Evolutionary conservation across 2,329 filamentous ascomycete genomes (phyloP), one percentile per base, ranked within the genome.

Genomic region (Talaromyces sp.): DNA sequence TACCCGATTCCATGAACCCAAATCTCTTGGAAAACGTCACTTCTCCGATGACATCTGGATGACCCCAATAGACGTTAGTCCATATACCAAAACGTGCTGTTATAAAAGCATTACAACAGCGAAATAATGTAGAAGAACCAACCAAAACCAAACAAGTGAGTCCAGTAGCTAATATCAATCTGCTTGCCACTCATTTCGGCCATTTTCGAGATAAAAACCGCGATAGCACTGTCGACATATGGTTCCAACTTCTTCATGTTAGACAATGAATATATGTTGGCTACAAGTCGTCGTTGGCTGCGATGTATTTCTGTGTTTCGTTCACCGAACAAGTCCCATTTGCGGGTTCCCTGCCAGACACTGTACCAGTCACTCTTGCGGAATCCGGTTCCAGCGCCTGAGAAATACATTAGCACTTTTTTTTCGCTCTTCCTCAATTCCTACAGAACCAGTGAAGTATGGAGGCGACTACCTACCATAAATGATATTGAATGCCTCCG

Each of bases 361-460:
- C 61, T 64, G 61, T 81, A 80, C 71, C 73, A 80, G 4, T 69
- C 62, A 2, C 69, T 72, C 61, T 81, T 81, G 4, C 70, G 62
- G 55, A 77, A 80, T 5, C 72, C 73, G 26, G 73, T 72, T 1
- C 77, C 77, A 9, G 77, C 71, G 21, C 68, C 68, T 52, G 49
- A 19, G 7, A 10, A 46, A n/a, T 8, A 19, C 14, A 29, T 52
- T 29, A 52, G 49, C 17, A 24, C 11, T 2, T 27, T n/a, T 14
- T 19, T 5, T 10, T n/a, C 5, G n/a, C 43, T 6, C 5, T 24
- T 11, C 19, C 19, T 49, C 4, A 3, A 4, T 9, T 9, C 19
- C 32, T 17, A 17, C 14, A 38, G 1, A 38, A 38, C 9, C 14
- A 38, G 17, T 3, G 35, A 38, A n/a, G 14, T 11, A 50, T 21